A percentile compares a stretch with the other conserved stretches of the same genome.
Conservation (phyloP, 768 basidiomycete species). For the Pleurotus djamor region DNA sequence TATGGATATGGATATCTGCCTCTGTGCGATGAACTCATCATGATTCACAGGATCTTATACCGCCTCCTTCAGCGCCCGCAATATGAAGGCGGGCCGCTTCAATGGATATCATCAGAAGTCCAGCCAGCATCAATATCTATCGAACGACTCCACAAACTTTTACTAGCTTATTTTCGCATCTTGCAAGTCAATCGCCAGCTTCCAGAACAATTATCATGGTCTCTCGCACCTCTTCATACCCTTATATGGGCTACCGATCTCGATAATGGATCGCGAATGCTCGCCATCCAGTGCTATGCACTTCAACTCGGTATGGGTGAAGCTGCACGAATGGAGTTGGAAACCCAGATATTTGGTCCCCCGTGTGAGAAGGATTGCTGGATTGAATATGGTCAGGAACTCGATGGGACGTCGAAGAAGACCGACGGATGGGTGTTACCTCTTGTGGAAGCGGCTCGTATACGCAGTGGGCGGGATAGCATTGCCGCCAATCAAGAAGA, state of each 20-base stretch:
- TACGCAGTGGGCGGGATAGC: constrained; percentile 47
- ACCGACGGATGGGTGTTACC: constrained; percentile 87
- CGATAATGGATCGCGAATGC: constrained; percentile 62
- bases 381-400: constrained; percentile 50
- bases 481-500: constrained; percentile 37
- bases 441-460: constrained; percentile 60
- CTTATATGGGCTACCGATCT: constrained; percentile 40
- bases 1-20: neutral
- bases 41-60: constrained; percentile 48
- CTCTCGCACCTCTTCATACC: constrained; percentile 47
- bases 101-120: constrained; percentile 32
- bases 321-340: constrained; percentile 64
- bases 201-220: constrained; percentile 63
- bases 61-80: constrained; percentile 40
- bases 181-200: constrained; percentile 72
- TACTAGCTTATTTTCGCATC: constrained; percentile 83
- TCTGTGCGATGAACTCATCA: too few species aligned
- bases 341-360: constrained; percentile 60
- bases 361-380: constrained; percentile 58
- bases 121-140: constrained; percentile 32
- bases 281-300: constrained; percentile 80
- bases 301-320: constrained; percentile 79
- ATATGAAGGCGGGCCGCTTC: constrained; percentile 54
- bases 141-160: constrained; percentile 58
- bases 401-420: constrained; percentile 39